These are phyloP conservation scores for Millerozyma miso DNA, from an alignment of 805 yeast species.

Conservation along the genomic window DNA sequence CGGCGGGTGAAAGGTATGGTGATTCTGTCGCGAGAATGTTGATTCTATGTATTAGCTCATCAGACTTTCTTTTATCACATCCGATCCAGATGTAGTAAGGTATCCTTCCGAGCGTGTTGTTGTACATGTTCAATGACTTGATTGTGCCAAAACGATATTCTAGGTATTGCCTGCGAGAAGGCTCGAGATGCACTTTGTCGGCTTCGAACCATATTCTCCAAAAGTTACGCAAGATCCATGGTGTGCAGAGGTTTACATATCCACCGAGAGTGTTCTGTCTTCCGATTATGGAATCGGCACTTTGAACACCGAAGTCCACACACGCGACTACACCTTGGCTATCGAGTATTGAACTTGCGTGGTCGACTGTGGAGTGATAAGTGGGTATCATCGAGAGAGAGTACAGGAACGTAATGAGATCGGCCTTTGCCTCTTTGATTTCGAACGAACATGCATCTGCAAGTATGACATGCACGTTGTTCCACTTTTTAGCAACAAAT, in stretches of 20 bases:
- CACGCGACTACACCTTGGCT: constrained; percentile 62
- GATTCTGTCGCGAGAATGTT: constrained; percentile 78
- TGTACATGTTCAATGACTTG: constrained; percentile 66
- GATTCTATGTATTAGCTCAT: constrained; percentile 52
- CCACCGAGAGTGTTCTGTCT: constrained; percentile 76
- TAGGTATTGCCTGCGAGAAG: constrained; percentile 76
- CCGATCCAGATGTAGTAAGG: constrained; percentile 87
- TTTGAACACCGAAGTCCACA: constrained; percentile 79
- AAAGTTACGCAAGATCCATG: constrained; percentile 74
- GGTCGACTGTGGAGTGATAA: constrained; percentile 74
- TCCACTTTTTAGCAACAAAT: constrained; percentile 39
- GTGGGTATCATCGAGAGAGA: constrained; percentile 84
- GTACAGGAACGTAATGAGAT: constrained; percentile 73
- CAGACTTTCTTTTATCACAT: constrained; percentile 37
- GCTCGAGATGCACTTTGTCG: constrained; percentile 73
- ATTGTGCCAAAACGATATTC: constrained; percentile 81
- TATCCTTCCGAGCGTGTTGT: constrained; percentile 62
- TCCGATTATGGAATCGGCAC: constrained; percentile 58
- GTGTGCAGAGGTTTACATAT: constrained; percentile 60
- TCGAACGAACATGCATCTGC: constrained; percentile 74
- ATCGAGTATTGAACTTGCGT: constrained; percentile 49
- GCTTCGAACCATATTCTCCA: constrained; percentile 90
- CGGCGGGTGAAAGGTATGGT: constrained; percentile 68
- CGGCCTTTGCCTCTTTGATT: constrained; percentile 48
- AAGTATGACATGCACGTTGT: constrained; percentile 63